Evolutionary conservation across 495 filamentous ascomycete genomes (phyloP).

Genomic region (Hypoxylon lenormandii): DNA sequence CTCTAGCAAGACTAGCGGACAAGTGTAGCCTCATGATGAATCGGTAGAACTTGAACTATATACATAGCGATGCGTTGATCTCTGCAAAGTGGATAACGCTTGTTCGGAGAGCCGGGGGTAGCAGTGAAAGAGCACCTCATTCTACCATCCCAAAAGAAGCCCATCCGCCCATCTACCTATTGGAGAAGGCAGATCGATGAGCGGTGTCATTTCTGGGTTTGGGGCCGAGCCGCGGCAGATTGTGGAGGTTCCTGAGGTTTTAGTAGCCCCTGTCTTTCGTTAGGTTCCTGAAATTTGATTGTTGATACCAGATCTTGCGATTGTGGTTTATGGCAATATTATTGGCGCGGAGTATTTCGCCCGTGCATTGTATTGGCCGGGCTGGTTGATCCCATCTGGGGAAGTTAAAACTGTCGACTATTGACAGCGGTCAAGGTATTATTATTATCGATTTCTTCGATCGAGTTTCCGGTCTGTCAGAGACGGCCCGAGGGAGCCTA

Average conservation of each 20-base stretch:
- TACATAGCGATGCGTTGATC: not conserved
- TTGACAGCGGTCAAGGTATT: slow-evolving; percentile 27
- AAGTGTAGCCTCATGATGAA: slow-evolving; percentile 1
- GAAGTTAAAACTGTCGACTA: slow-evolving; percentile 24
- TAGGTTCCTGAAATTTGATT: slow-evolving; percentile 18
- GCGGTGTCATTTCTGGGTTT: slow-evolving; percentile 20
- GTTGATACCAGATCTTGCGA: slow-evolving; percentile 18
- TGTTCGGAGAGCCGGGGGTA: not conserved
- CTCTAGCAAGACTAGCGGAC: slow-evolving; percentile 1
- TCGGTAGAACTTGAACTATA: not conserved
- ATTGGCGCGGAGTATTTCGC: slow-evolving; percentile 43
- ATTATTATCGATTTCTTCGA: not conserved
- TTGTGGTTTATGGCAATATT: not conserved
- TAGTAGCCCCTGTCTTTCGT: slow-evolving; percentile 7
- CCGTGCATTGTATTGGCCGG: slow-evolving; percentile 33
- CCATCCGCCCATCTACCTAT: too few relatives aligned
- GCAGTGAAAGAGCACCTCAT: slow-evolving; percentile 11
- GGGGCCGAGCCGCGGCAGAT: slow-evolving; percentile 27
- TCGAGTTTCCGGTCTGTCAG: slow-evolving; percentile 1
- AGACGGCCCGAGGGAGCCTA: slow-evolving; percentile 19
- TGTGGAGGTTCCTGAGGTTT: slow-evolving; percentile 23
- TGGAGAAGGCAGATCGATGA: slow-evolving; percentile 22
- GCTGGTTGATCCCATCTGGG: slow-evolving; percentile 16
- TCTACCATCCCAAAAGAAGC: slow-evolving; percentile 5
- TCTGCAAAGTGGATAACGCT: not conserved